These are phyloP conservation scores for Backusella tarrabulga DNA, from an alignment of 192 early-diverging fungal genomes.

Conservation along the genomic window DNA sequence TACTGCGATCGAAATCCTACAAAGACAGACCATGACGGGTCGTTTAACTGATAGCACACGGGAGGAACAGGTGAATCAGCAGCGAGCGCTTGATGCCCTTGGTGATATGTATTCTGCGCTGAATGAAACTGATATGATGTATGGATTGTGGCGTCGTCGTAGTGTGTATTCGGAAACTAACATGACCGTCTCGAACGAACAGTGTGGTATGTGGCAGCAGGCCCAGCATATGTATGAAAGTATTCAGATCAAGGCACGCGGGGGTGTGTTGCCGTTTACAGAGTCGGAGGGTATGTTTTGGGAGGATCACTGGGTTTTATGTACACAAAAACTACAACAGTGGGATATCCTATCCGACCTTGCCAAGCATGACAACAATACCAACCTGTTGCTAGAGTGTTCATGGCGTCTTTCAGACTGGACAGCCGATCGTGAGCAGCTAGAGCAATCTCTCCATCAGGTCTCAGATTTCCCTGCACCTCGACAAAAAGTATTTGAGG, in stretches of 20 bases:
- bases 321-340: slow-evolving; percentile 89
- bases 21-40: slow-evolving; percentile 54
- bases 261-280: slow-evolving; percentile 78
- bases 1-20: slow-evolving; percentile 78
- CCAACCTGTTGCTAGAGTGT: slow-evolving; percentile 86
- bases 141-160: slow-evolving; percentile 88
- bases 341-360: slow-evolving; percentile 97
- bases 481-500: slow-evolving; percentile 83
- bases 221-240: slow-evolving; percentile 91
- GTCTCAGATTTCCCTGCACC: slow-evolving; percentile 63
- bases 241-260: slow-evolving; percentile 89
- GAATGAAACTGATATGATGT: slow-evolving; percentile 90
- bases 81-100: slow-evolving; percentile 88
- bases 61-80: slow-evolving; percentile 85
- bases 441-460: slow-evolving; percentile 65
- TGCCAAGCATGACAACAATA: slow-evolving; percentile 84
- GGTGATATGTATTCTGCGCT: slow-evolving; percentile 82
- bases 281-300: slow-evolving; percentile 96
- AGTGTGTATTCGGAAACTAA: slow-evolving; percentile 92
- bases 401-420: slow-evolving; percentile 97
- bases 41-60: slow-evolving; percentile 50
- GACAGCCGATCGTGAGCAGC: slow-evolving; percentile 74
- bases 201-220: slow-evolving; percentile 88
- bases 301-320: slow-evolving; percentile 96
- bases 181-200: slow-evolving; percentile 91